Evolutionary conservation across 139 green algal genomes (phyloP).

Genomic region (Chlorella vulgaris): DNA sequence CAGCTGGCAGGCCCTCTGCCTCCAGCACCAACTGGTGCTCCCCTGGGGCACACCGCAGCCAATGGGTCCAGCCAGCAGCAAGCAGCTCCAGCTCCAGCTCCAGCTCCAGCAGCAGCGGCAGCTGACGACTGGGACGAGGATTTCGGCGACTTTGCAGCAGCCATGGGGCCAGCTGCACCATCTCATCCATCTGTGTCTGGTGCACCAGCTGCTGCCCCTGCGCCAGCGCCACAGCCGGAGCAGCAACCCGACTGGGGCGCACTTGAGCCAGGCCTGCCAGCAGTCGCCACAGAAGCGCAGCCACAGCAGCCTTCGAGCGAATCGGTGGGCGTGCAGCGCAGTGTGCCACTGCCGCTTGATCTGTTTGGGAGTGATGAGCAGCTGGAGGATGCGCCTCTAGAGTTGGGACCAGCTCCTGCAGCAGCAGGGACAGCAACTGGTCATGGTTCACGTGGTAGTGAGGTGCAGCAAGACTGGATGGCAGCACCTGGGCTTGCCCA

Average conservation of each 20-base stretch:
- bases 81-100: not conserved
- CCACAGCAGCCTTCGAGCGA: not conserved
- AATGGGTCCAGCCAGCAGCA: not conserved
- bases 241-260: too few relatives aligned
- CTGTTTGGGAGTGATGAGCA: constrained; percentile 10
- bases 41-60: too few relatives aligned
- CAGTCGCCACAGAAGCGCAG: not conserved
- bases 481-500: not conserved
- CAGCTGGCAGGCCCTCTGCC: not conserved
- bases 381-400: not conserved
- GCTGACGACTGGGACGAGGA: not conserved
- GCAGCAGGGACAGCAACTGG: not conserved
- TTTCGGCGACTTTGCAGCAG: constrained; percentile 1
- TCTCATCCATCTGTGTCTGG: too few relatives aligned
- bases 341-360: not conserved
- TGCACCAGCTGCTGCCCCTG: too few relatives aligned
- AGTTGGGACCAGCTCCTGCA: not conserved
- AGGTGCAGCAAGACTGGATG: not conserved
- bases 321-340: not conserved
- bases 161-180: too few relatives aligned
- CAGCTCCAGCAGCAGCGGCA: not conserved
- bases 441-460: too few relatives aligned
- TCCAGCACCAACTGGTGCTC: too few relatives aligned
- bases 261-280: too few relatives aligned
- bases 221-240: too few relatives aligned